Evolutionary conservation across 805 yeast species (phyloP), one percentile per base, ranked within the genome.

Genomic region (Naumovozyma dairenensis): DNA sequence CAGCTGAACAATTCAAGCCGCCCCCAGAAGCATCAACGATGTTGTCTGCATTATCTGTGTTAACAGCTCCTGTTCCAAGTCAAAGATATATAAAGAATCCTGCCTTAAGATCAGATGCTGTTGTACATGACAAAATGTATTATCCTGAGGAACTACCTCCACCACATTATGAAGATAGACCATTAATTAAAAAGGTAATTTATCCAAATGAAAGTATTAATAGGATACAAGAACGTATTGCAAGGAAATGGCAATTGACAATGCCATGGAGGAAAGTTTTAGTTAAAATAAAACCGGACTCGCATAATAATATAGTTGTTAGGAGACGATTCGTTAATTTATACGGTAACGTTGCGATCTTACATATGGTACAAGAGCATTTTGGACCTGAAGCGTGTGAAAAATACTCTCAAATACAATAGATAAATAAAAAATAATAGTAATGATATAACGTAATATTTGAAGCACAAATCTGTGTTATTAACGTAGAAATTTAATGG

Each of bases 261-360:
- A 74, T 83, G 81, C 57, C 71, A 12, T 87, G 97, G 97, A 63
- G 96, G 25, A 87, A 87, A 57, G 94, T 89, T 1, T 59, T 89
- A 16, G 94, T 86, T 2, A 72, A 73, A 31, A 62, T 87, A 42
- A 71, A 75, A 42, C 95, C 96, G 0, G 97, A 87, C 55, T 94
- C 97, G 0, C 97, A 87, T 52, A 87, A 87, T 51, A 87, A 86
- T 49, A 85, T 89, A 25, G 67, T 82, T 16, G 96, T 87, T 1
- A 65, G 97, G 41, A 67, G 97, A 45, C 61, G 81, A 38, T 89
- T 82, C 63, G 37, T 40, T 4, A 89, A 89, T 59, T 92, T 96
- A 0, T 87, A 80, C 59, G 98, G 98, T 2, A 85, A 96, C 92
- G 84, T 82, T 1, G 94, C 85, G 0, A 67, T 89, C n/a, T 80